Evolutionary conservation across 768 basidiomycete species (phyloP), one percentile per base, ranked within the genome.

Genomic region (Naganishia antarctica): DNA sequence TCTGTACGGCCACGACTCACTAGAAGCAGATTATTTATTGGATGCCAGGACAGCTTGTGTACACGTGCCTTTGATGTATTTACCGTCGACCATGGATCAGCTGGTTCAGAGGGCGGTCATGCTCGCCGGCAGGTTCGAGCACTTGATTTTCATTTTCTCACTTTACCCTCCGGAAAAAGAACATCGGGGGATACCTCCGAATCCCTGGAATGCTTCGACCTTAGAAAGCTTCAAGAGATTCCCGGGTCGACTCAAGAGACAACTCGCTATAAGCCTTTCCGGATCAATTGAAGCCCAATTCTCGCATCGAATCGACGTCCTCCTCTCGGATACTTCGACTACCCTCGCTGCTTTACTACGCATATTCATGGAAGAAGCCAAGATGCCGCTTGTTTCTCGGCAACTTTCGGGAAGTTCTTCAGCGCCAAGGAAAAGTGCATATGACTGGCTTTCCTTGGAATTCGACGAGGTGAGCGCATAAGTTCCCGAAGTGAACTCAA

Each of bases 21-120:
- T 57, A 13, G 53, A 57, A 57, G 53, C 34, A 34, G 53, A 57
- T 25, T 40, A 40, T 16, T n/a, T 57, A n/a, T 18, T 57, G 28
- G 37, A 57, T 40, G 32, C 37, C 21, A 57, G 37, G 40, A 57
- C 34, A 8, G 53, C 53, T 4, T 57, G 53, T 21, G 15, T 57
- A 8, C 37, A 37, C 18, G 21, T 57, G 26, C 53, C 53, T 15
- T 13, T 57, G 34, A 21, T 37, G 25, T 57, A 12, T 37, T 15
- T 41, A 1, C 18, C 23, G 11, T 21, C 53, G 11, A 57, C 12
- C 21, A 18, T 37, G 18, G 53, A 57, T 23, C n/a, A 57, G 53
- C 37, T 57, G 1, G n/a, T 57, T 15, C 18, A 25, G 16, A 37
- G 31, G 34, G 32, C 23, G 23, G 26, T 41, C 31, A 15, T 11